A percentile compares a stretch with the other conserved stretches of the same genome.
These are phyloP conservation scores for Chlamydomonas schloesseri DNA, from an alignment of 139 green algal species.

Conservation along the genomic window DNA sequence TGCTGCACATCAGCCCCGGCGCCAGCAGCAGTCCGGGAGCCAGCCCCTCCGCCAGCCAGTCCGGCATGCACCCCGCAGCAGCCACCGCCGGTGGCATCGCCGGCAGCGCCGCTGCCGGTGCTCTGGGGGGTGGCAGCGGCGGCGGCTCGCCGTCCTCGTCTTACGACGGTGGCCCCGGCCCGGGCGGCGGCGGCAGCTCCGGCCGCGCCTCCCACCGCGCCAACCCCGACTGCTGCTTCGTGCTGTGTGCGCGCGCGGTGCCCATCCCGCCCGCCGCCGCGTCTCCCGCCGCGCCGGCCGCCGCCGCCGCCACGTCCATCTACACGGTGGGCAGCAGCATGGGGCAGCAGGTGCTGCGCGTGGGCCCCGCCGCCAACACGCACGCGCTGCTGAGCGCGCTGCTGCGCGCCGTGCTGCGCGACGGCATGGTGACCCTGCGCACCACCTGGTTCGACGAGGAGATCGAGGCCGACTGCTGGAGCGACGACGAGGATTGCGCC, in stretches of 20 bases:
- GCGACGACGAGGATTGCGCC: not conserved
- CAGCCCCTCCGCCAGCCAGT: not conserved
- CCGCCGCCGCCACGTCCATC: not conserved
- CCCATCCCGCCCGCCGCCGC: constrained; percentile 1
- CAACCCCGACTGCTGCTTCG: not conserved
- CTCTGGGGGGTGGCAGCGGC: too few species aligned
- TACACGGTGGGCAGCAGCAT: constrained; percentile 9
- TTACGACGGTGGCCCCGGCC: too few species aligned
- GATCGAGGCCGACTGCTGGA: not conserved
- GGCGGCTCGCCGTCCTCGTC: too few species aligned
- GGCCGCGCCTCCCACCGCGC: not conserved
- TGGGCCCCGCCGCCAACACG: not conserved
- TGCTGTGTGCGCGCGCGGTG: constrained; percentile 22
- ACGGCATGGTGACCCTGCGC: constrained; percentile 22
- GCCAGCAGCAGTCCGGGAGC: not conserved
- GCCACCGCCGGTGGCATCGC: too few species aligned
- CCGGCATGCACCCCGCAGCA: too few species aligned
- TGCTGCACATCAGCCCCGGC: not conserved
- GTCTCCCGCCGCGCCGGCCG: too few species aligned
- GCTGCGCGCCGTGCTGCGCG: constrained; percentile 21
- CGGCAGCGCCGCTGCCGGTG: too few species aligned
- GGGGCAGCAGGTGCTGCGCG: constrained; percentile 35
- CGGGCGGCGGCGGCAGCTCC: not conserved
- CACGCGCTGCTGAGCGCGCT: constrained; percentile 30
- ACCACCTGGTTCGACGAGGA: constrained; percentile 35